Conservation (phyloP, 1,284 basidiomycete genomes). For the Fomitopsis betulina region DNA sequence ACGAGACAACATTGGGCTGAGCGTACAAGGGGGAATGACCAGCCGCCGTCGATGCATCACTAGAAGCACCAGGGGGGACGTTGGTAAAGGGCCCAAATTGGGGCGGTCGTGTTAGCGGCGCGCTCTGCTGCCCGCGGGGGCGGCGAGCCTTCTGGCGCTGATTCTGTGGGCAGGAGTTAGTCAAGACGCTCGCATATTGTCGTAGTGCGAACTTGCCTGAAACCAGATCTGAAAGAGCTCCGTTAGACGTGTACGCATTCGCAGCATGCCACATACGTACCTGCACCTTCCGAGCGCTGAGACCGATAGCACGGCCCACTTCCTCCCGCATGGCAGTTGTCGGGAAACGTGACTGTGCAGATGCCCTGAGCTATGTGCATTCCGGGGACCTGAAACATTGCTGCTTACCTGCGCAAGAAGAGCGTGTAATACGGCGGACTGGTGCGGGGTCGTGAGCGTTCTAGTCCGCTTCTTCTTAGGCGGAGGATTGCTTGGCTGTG, state of each 20-base stretch:
- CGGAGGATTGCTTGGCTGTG: slow-evolving; percentile 28
- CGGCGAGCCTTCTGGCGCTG: slow-evolving; percentile 77
- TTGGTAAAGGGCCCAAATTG: slow-evolving; percentile 59
- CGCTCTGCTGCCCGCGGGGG: slow-evolving; percentile 42
- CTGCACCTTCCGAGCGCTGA: slow-evolving; percentile 84
- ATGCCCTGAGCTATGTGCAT: background rate
- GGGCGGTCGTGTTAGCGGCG: slow-evolving; percentile 45
- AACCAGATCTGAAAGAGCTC: slow-evolving; percentile 67
- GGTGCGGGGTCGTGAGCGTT: slow-evolving; percentile 80
- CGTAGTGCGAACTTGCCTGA: slow-evolving; percentile 48
- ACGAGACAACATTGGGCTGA: background rate
- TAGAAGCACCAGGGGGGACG: slow-evolving; percentile 25
- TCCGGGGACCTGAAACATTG: background rate
- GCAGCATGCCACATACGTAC: slow-evolving; percentile 37
- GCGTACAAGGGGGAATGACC: background rate
- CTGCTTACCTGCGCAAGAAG: slow-evolving; percentile 67
- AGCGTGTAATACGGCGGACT: slow-evolving; percentile 75
- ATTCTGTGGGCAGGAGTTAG: slow-evolving; percentile 43
- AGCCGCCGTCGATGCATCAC: slow-evolving; percentile 13
- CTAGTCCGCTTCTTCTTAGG: slow-evolving; percentile 74
- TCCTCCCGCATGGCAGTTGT: slow-evolving; percentile 82
- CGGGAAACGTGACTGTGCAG: slow-evolving; percentile 72
- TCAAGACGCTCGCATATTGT: slow-evolving; percentile 4
- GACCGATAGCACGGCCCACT: slow-evolving; percentile 75
- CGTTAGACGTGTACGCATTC: slow-evolving; percentile 17